Percentiles rank a stretch among this genome's conserved stretches.
These are phyloP conservation scores for Coemansia sp. DNA, from an alignment of 192 early-diverging fungal genomes.

Conservation along the genomic window DNA sequence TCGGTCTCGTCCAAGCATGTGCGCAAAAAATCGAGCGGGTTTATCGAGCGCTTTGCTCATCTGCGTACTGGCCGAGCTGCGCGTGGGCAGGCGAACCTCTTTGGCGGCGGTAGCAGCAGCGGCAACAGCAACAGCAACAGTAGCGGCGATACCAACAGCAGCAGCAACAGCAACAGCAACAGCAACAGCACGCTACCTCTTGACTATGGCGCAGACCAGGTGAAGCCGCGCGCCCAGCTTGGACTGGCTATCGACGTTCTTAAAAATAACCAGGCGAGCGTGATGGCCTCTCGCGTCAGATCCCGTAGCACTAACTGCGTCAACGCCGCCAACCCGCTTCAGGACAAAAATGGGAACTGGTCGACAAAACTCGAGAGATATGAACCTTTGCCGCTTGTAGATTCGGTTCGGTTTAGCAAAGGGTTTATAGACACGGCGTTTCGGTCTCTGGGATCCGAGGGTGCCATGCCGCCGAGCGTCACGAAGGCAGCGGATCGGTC, in stretches of 20 bases:
- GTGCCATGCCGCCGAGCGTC: neutral
- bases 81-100: neutral
- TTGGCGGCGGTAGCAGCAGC: neutral
- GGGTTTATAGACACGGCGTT: conserved; percentile 48
- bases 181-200: neutral
- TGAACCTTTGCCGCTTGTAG: conserved; percentile 47
- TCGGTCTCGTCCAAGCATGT: conserved; percentile 23
- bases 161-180: neutral
- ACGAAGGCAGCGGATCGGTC: neutral
- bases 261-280: neutral
- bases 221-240: conserved; percentile 44
- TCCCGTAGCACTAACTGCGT: conserved; percentile 17
- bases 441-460: conserved; percentile 14
- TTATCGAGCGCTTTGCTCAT: conserved; percentile 39
- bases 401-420: conserved; percentile 51
- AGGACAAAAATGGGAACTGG: conserved; percentile 22
- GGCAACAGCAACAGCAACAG: too few relatives aligned
- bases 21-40: conserved; percentile 46
- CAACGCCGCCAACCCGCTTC: conserved; percentile 23
- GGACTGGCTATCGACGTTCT: conserved; percentile 20
- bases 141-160: neutral
- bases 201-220: conserved; percentile 22
- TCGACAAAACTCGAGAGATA: conserved; percentile 14
- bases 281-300: neutral
- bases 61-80: conserved; percentile 20